Base-by-base conservation (phyloP, 1,284 basidiomycete species). In the Vanrija humicola region DNA sequence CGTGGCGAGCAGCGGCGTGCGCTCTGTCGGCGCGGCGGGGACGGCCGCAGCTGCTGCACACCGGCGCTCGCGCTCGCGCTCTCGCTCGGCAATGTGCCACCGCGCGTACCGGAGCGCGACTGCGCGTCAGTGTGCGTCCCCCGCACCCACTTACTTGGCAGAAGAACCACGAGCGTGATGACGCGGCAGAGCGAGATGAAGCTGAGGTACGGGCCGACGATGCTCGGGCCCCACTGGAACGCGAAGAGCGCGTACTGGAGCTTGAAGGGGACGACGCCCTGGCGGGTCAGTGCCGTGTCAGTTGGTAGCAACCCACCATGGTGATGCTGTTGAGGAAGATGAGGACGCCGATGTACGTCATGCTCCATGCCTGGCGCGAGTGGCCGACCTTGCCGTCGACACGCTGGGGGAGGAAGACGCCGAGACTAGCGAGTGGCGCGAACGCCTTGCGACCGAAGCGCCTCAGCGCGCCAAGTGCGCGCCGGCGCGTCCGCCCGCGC, bases 141-240 rank as follows among this genome's bases (percentile, higher is more conserved):
- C 45, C 29, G 5, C 14, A 3, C 7, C n/a, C 19, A 70, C 75
- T 65, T 38, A 76, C 76, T 25, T 12, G 90, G 90, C 7, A 91
- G 74, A 23, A 89, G 59, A 5, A 84, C 55, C 1, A 85, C 79
- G 56, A 92, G 77, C 56, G 83, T 82, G 2, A 83, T 19, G 1
- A 86, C 86, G 6, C 88, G 80, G 2, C 79, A 73, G 18, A 79
- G 77, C 16, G 85, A 84, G 14, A 85, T 68, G 6, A 83, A 60
- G 51, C 84, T 87, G 49, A 91, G 73, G 77, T 82, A 90, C 62
- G 90, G 90, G 9, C 88, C 89, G 14, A 88, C 73, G 86, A 91
- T 49, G 6, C 88, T 83, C 5, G 87, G 80, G n/a, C 77, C 81
- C 90, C 89, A 93, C 1, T 81, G 80, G 67, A 86, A 92, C 2